Base-by-base conservation (phyloP, 148 eudicot genomes). In the Cornus kousa region DNA sequence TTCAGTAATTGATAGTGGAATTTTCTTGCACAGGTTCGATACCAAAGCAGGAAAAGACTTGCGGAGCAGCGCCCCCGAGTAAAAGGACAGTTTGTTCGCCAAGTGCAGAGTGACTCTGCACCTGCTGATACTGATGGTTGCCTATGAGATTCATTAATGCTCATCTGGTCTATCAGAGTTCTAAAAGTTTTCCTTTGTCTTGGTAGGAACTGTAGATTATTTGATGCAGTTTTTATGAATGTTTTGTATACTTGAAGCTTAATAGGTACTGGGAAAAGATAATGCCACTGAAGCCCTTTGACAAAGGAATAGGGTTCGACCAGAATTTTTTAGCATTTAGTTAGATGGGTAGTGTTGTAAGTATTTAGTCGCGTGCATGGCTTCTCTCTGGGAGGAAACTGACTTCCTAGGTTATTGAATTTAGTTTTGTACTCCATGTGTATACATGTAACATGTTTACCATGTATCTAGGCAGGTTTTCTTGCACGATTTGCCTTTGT, bases 1-100 rank as follows among this genome's bases (percentile, higher is more conserved):
- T 4, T 43, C 8, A 43, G 48, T 43, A 43, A 43, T 6, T 43
- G 48, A 43, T 3, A 43, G 5, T 57, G 35, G 19, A 22, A 46
- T 53, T 60, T 67, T 19, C 23, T 53, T 20, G 17, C 7, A 39
- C 89, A 91, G 95, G 93, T 91, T 35, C 87, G 92, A 17, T 90
- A 91, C 76, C 88, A 93, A 75, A 91, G 91, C 79, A 55, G 94
- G 78, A 90, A 88, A 69, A 93, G 90, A 68, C 91, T 90, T 60
- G 95, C 92, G 50, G 96, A 90, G 82, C 89, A 91, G 75, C 90
- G 94, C 3, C 90, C 95, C 12, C 80, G 91, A 46, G 87, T 92
- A 4, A 92, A 90, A 82, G 97, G 97, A 72, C 97, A 92, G 79
- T 92, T 91, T 83, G 95, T 93, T 70, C 93, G 95, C 43, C 94